Base-by-base conservation (phyloP, 371 early-diverging fungal genomes). In the Dentiscutata heterogama region DNA sequence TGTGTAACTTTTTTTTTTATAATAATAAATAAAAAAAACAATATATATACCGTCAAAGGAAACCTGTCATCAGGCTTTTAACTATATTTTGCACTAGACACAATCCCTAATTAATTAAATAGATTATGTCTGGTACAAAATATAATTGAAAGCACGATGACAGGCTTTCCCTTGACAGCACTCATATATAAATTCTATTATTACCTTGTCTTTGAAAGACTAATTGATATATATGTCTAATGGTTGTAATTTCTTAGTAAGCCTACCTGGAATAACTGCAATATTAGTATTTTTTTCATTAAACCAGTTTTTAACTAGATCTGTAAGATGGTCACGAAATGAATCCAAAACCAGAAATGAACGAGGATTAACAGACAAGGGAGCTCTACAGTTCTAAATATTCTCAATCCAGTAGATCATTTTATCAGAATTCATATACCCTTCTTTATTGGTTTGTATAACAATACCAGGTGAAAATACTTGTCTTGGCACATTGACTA, bases 121-220 rank as follows among this genome's bases (percentile, higher is more conserved):
- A n/a, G n/a, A n/a, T n/a, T n/a, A n/a, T n/a, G n/a, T n/a, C n/a
- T n/a, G n/a, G n/a, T n/a, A n/a, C n/a, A n/a, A n/a, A n/a, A n/a
- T n/a, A n/a, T n/a, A n/a, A n/a, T n/a, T n/a, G n/a, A n/a, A n/a
- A n/a, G n/a, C n/a, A n/a, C n/a, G n/a, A n/a, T n/a, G n/a, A n/a
- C n/a, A n/a, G n/a, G n/a, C n/a, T n/a, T n/a, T n/a, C n/a, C n/a
- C n/a, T n/a, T n/a, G n/a, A n/a, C n/a, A n/a, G n/a, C n/a, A n/a
- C n/a, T n/a, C n/a, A n/a, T n/a, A n/a, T n/a, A n/a, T n/a, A n/a
- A n/a, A n/a, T n/a, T n/a, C n/a, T n/a, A n/a, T n/a, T n/a, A n/a
- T n/a, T n/a, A n/a, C 51, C 22, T 71, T 65, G 1, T 65, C 16
- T 71, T 65, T 65, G 11, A 65, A 65, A 27, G 65, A 31, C 29